Percentiles rank a stretch among this genome's conserved stretches.
Evolutionary conservation across 192 early-diverging fungal species (phyloP).

Genomic region (Mortierella antarctica): DNA sequence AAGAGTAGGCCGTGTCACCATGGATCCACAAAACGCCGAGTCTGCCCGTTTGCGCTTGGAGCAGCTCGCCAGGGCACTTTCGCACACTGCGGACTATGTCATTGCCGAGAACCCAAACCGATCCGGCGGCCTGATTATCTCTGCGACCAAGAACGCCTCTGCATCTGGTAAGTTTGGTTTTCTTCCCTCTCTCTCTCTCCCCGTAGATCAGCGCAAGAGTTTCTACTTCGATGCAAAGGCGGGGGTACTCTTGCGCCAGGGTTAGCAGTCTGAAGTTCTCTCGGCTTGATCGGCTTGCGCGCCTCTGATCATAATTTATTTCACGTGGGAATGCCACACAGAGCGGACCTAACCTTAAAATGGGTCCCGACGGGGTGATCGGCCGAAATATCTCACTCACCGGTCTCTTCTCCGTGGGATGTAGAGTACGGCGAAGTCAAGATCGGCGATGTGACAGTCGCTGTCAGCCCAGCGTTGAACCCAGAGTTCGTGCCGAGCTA

Average conservation of each 20-base stretch:
- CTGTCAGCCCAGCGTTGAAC: conserved; percentile 53
- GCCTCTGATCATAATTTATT: not conserved
- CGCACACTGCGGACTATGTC: conserved; percentile 52
- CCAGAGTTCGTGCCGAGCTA: conserved; percentile 67
- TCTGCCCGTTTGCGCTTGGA: conserved; percentile 44
- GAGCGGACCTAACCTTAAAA: too few species aligned
- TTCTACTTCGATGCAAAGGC: not conserved
- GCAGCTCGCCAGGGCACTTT: conserved; percentile 42
- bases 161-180: conserved; percentile 12
- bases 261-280: not conserved
- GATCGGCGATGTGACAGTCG: conserved; percentile 67
- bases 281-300: not conserved
- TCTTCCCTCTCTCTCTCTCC: not conserved
- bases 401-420: not conserved
- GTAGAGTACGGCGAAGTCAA: conserved; percentile 58
- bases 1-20: not conserved
- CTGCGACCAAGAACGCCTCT: conserved; percentile 31
- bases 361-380: not conserved
- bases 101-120: conserved; percentile 45
- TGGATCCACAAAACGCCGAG: conserved; percentile 41
- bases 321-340: conserved; percentile 19
- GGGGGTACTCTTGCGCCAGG: not conserved
- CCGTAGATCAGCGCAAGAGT: not conserved
- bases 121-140: conserved; percentile 43
- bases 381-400: not conserved